These are phyloP conservation scores for Pichia exigua DNA, from an alignment of 805 yeast species.

Conservation along the genomic window DNA sequence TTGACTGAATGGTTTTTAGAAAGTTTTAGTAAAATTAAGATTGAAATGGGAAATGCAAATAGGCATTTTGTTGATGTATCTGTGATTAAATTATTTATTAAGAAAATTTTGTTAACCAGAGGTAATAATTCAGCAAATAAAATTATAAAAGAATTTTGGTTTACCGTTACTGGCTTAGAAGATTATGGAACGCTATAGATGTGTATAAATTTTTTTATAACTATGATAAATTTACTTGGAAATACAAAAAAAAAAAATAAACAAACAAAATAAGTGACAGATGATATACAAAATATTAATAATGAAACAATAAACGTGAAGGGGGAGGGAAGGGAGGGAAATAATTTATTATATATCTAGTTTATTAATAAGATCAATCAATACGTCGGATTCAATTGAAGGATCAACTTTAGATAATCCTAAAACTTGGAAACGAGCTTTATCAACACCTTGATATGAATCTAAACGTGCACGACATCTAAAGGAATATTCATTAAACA, in stretches of 20 bases:
- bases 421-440: slow-evolving; percentile 67
- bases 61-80: slow-evolving; percentile 20
- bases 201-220: no score
- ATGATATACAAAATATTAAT: no score
- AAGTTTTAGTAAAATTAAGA: slow-evolving; percentile 24
- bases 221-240: neutral
- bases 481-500: slow-evolving; percentile 65
- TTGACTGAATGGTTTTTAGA: slow-evolving; percentile 41
- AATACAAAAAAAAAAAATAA: neutral
- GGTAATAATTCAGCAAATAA: slow-evolving; percentile 55
- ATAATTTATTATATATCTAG: slow-evolving; percentile 18
- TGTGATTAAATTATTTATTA: slow-evolving; percentile 38
- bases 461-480: slow-evolving; percentile 80
- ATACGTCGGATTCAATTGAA: slow-evolving; percentile 50
- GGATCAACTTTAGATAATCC: slow-evolving; percentile 47
- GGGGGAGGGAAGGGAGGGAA: neutral
- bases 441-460: slow-evolving; percentile 66
- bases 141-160: slow-evolving; percentile 57
- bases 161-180: slow-evolving; percentile 47
- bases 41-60: slow-evolving; percentile 17
- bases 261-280: neutral
- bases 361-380: slow-evolving; percentile 39
- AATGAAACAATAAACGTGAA: neutral
- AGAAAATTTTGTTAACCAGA: slow-evolving; percentile 52
- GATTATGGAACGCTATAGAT: slow-evolving; percentile 28